Evolutionary conservation across 441 rosid genomes (phyloP).

Genomic region (Corymbia calophylla): DNA sequence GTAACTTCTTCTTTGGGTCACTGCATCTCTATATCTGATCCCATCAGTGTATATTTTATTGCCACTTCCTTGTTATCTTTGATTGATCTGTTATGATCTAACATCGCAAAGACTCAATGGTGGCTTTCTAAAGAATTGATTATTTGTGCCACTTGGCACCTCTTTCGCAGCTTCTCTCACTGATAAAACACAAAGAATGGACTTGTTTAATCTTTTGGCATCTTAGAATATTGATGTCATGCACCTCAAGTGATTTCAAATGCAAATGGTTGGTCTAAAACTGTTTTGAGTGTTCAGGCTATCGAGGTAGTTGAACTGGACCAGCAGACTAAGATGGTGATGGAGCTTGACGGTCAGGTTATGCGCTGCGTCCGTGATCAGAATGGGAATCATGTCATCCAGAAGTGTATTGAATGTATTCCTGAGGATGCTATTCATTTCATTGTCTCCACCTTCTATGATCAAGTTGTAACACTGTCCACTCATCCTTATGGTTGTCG

Average conservation of each 20-base stretch:
- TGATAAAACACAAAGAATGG: neutral
- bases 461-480: slow-evolving; percentile 11
- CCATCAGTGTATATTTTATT: neutral
- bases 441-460: slow-evolving; percentile 6
- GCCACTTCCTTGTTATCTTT: neutral
- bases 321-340: slow-evolving; percentile 12
- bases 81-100: neutral
- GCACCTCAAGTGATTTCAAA: neutral
- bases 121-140: neutral
- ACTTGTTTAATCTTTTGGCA: neutral
- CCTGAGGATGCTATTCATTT: slow-evolving; percentile 16
- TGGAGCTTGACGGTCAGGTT: slow-evolving; percentile 12
- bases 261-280: neutral
- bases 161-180: neutral
- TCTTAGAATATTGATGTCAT: neutral
- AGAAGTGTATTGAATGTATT: slow-evolving; percentile 13
- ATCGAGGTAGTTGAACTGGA: slow-evolving; percentile 15
- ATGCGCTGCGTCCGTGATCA: slow-evolving; percentile 17
- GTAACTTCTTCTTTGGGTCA: neutral
- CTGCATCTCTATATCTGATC: neutral
- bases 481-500: slow-evolving; percentile 17
- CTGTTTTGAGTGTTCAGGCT: neutral
- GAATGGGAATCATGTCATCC: slow-evolving; percentile 17
- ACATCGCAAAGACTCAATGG: neutral
- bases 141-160: neutral